Base-by-base conservation (phyloP, 176 grass and related monocot genomes). In the Eragrostis curvula region DNA sequence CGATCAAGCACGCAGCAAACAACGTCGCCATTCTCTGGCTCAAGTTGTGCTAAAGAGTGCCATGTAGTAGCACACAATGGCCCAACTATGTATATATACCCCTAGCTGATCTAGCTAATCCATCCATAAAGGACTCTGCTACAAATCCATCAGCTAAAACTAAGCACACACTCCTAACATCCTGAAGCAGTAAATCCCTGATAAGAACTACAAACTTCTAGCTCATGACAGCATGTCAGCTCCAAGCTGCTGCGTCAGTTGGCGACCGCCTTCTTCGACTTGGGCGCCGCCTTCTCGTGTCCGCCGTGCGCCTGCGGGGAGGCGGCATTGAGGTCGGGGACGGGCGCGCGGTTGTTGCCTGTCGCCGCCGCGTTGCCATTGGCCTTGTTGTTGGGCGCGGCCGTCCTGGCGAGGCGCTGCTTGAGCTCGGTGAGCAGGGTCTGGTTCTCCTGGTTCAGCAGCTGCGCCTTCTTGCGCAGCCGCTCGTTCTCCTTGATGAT, bases 401-500 rank as follows among this genome's bases (percentile, higher is more conserved):
- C 83, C 3, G 72, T 74, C 71, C 87, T 99, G 89, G 87, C 70
- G 50, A 94, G 81, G 59, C 91, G 92, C 77, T 87, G 86, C 82
- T 97, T 94, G 72, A 97, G 84, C 81, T 91, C 81, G 69, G 84
- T 68, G n/a, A 94, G 81, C 78, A 97, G 84, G 27, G 73, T 84
- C 80, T 97, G 81, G 86, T 97, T 94, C 75, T 91, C 94, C 83
- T 97, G 80, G 81, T 87, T 97, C 5, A 97, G 84, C 82, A 97
- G 67, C 86, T 86, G 89, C 32, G 88, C 86, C 84, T 91, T 89
- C 83, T 94, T 97, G 81, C 94, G 87, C 81, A 97, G 86, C 83
- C 88, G 83, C 81, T 97, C 94, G 80, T 97, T 97, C 85, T 91
- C 91, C 85, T 97, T 89, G 69, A 97, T 82, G 73, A 97, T 93